A percentile compares a stretch with the other conserved stretches of the same genome.
Evolutionary conservation across 306 rosid species (phyloP).

Genomic region (Citrullus colocynthis): DNA sequence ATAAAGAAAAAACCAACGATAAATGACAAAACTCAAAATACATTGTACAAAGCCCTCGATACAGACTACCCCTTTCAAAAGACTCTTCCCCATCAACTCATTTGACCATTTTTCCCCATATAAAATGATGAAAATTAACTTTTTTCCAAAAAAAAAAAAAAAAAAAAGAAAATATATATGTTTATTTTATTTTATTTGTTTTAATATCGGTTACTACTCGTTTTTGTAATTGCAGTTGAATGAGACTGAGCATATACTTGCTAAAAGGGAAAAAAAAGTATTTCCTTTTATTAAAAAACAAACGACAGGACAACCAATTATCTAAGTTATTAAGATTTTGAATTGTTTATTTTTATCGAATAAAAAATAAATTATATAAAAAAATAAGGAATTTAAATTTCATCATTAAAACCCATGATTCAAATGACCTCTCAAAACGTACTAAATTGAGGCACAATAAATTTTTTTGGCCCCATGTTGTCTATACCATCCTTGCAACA

Average conservation of each 20-base stretch:
- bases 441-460: constrained; percentile 1
- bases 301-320: background rate
- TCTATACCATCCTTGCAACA: background rate
- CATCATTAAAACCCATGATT: background rate
- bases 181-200: too few relatives aligned
- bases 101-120: background rate
- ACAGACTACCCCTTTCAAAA: background rate
- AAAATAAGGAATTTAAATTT: background rate
- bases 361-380: background rate
- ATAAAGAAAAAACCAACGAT: background rate
- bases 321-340: background rate
- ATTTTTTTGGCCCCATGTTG: constrained; percentile 1
- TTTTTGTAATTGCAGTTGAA: background rate
- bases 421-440: background rate
- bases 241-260: background rate
- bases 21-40: background rate
- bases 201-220: background rate
- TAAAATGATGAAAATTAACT: background rate
- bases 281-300: background rate
- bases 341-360: background rate
- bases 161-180: too few relatives aligned
- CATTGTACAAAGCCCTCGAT: background rate
- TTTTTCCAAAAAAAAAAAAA: too few relatives aligned
- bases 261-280: background rate
- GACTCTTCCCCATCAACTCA: background rate